Evolutionary conservation across 2,329 filamentous ascomycete genomes (phyloP), one percentile per base, ranked within the genome.

Genomic region (Alternaria triticimaculans): DNA sequence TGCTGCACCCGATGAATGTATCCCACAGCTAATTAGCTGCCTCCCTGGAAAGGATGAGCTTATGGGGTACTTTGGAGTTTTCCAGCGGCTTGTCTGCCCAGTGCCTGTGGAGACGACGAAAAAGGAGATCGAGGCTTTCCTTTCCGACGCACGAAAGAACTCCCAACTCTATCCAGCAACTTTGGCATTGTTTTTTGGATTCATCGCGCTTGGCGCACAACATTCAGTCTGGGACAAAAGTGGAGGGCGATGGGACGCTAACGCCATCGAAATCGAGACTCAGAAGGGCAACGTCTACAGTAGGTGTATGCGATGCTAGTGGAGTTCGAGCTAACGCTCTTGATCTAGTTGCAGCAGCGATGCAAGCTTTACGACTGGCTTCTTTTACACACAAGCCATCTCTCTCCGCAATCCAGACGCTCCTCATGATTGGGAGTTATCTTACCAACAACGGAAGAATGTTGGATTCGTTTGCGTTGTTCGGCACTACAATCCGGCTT

Each of bases 371-470:
- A 18, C 81, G 84, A 6, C 72, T 84, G 53, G 80, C 81, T 10
- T 84, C 83, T 0, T 86, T 83, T 70, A 82, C 84, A 79, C 83
- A 82, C 64, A 81, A 80, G 30, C 84, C 84, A 1, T 84, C 82
- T 3, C 72, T 85, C 1, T 74, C 83, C 3, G 78, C 76, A 6
- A 82, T 85, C 7, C 80, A 86, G 65, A 78, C 82, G 5, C 73
- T 85, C 25, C 76, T 84, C 26, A 83, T 85, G 81, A 81, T 85
- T 18, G 82, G 82, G 5, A 82, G 82, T 1, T 85, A 84, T 55
- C 71, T 85, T 1, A 84, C 82, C 9, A 84, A 85, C 64, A 83
- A 79, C 59, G 84, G 84, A 23, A 80, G 83, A 8, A 84, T 84
- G 55, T 71, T 85, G 5, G 84, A 85, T 72, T 84, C 84, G 5